A percentile compares a stretch with the other conserved stretches of the same genome.
These are phyloP conservation scores for Alternaria consortialis DNA, from an alignment of 2,329 filamentous ascomycete species.

Conservation along the genomic window DNA sequence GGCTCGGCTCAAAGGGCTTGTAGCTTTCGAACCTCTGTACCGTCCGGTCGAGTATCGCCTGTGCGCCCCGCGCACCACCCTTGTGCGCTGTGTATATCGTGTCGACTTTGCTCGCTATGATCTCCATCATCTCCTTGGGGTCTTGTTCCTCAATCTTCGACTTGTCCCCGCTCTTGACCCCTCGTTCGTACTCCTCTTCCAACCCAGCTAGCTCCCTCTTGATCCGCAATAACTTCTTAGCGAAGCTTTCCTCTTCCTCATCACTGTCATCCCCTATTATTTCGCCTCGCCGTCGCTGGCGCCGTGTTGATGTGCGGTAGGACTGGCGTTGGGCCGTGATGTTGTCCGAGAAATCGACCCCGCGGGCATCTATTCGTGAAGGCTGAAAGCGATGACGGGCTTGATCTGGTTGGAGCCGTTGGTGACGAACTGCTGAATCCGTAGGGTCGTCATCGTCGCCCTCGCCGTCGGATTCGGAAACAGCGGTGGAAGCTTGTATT, in stretches of 20 bases:
- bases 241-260: slow-evolving; percentile 71
- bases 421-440: slow-evolving; percentile 70
- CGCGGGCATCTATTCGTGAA: slow-evolving; percentile 75
- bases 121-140: slow-evolving; percentile 68
- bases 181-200: slow-evolving; percentile 65
- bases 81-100: slow-evolving; percentile 62
- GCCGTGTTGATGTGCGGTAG: slow-evolving; percentile 77
- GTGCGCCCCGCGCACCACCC: slow-evolving; percentile 47
- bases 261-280: slow-evolving; percentile 76
- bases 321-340: slow-evolving; percentile 79
- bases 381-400: slow-evolving; percentile 83
- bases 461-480: slow-evolving; percentile 63
- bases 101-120: slow-evolving; percentile 75
- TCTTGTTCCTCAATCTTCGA: slow-evolving; percentile 50
- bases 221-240: slow-evolving; percentile 81
- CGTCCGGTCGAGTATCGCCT: slow-evolving; percentile 47
- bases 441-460: slow-evolving; percentile 55
- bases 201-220: slow-evolving; percentile 79
- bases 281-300: slow-evolving; percentile 70
- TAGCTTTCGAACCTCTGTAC: slow-evolving; percentile 48
- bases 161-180: slow-evolving; percentile 55
- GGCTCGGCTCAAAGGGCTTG: slow-evolving; percentile 38
- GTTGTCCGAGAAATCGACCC: slow-evolving; percentile 89
- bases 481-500: slow-evolving; percentile 62
- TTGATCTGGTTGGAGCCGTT: slow-evolving; percentile 77